Evolutionary conservation across 1,139 yeast genomes (phyloP).

Genomic region (Casaregolazyma lundiana): DNA sequence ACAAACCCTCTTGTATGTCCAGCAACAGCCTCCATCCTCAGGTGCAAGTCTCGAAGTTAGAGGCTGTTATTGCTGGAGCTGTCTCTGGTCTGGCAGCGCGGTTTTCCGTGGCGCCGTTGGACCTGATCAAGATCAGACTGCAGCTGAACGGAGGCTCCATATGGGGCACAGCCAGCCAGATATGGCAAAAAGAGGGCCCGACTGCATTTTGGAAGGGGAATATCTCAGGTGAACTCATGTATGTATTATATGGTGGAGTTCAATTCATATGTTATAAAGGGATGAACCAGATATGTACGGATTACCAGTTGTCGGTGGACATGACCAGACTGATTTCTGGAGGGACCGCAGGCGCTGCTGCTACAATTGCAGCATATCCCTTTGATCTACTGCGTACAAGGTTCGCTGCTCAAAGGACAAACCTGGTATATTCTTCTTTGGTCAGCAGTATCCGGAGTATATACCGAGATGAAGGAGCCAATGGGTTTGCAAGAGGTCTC

Average conservation of each 20-base stretch:
- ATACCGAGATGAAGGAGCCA: slow-evolving; percentile 44
- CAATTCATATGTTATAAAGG: slow-evolving; percentile 74
- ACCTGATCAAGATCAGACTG: slow-evolving; percentile 78
- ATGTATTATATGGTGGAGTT: slow-evolving; percentile 75
- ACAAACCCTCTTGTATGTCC: background rate
- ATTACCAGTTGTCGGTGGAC: slow-evolving; percentile 40
- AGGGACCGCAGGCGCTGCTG: slow-evolving; percentile 66
- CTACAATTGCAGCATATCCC: slow-evolving; percentile 78
- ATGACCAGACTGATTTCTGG: slow-evolving; percentile 53
- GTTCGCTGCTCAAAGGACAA: slow-evolving; percentile 48
- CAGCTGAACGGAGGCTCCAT: slow-evolving; percentile 51
- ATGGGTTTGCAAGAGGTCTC: slow-evolving; percentile 62
- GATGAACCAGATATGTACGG: slow-evolving; percentile 43
- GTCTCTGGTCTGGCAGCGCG: slow-evolving; percentile 56
- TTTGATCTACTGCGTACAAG: slow-evolving; percentile 82
- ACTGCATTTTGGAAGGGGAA: slow-evolving; percentile 89
- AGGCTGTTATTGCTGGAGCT: slow-evolving; percentile 61
- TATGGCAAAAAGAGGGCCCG: slow-evolving; percentile 50
- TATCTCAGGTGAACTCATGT: slow-evolving; percentile 84
- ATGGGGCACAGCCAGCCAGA: slow-evolving; percentile 34
- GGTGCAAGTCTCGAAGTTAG: slow-evolving; percentile 29
- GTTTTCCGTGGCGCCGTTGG: slow-evolving; percentile 81
- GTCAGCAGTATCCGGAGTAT: slow-evolving; percentile 41
- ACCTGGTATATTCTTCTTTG: slow-evolving; percentile 30
- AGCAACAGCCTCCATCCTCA: slow-evolving; percentile 29